phyloP scores from a whole-genome alignment of 2,329 filamentous ascomycete genomes.

The Atkinsonella texensis region DNA sequence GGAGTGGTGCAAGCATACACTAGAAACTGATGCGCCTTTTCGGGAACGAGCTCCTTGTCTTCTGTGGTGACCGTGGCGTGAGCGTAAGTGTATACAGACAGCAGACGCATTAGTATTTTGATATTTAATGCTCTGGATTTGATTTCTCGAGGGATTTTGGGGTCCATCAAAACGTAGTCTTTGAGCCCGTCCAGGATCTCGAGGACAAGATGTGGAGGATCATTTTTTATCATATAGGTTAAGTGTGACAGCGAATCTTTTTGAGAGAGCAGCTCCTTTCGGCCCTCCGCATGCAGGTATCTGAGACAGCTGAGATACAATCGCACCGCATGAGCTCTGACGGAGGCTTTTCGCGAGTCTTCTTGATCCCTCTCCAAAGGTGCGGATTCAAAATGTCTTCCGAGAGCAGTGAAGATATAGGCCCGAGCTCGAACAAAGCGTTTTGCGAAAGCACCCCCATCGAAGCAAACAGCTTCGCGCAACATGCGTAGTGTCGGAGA shows the following conservation, averaged over 20 bases:
- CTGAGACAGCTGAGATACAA: constrained; percentile 72
- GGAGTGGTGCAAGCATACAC: constrained; percentile 61
- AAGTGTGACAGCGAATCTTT: constrained; percentile 73
- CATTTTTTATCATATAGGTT: constrained; percentile 65
- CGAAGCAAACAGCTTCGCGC: constrained; percentile 72
- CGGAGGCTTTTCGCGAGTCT: constrained; percentile 58
- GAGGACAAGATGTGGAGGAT: constrained; percentile 61
- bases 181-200: constrained; percentile 65
- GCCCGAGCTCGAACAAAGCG: constrained; percentile 67
- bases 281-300: constrained; percentile 64
- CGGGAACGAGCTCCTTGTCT: constrained; percentile 41
- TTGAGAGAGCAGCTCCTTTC: constrained; percentile 69
- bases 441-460: constrained; percentile 70
- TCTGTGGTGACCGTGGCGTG: constrained; percentile 31
- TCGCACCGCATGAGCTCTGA: constrained; percentile 71
- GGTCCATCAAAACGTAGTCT: constrained; percentile 61
- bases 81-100: constrained; percentile 56
- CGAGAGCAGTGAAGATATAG: constrained; percentile 67
- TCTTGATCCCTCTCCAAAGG: constrained; percentile 44
- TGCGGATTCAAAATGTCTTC: constrained; percentile 67
- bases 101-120: constrained; percentile 58
- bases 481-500: constrained; percentile 79
- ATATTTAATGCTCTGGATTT: constrained; percentile 71
- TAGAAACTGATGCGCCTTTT: constrained; percentile 65
- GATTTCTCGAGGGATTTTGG: constrained; percentile 55